Evolutionary conservation across 2,329 filamentous ascomycete genomes (phyloP).

Genomic region (Ascochyta fabae): DNA sequence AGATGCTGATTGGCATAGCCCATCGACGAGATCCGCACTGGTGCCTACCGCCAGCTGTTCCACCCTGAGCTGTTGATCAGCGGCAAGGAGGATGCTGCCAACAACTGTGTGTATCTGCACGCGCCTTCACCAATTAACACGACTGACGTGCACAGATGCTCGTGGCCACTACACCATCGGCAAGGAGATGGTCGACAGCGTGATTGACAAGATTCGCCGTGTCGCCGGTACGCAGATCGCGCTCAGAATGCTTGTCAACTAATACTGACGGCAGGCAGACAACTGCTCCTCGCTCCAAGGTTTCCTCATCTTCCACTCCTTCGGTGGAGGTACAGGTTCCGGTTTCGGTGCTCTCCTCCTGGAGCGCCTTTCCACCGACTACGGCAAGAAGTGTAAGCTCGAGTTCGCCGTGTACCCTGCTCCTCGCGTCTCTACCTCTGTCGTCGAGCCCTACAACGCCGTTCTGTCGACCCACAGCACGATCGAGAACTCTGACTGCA

Average conservation of each 20-base stretch:
- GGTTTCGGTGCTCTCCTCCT: slow-evolving; percentile 75
- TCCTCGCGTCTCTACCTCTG: slow-evolving; percentile 71
- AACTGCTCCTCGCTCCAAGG: slow-evolving; percentile 76
- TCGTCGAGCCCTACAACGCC: slow-evolving; percentile 77
- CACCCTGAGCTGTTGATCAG: slow-evolving; percentile 75
- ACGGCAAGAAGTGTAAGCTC: slow-evolving; percentile 79
- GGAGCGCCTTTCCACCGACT: slow-evolving; percentile 75
- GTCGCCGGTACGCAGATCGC: slow-evolving; percentile 63
- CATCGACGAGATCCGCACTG: slow-evolving; percentile 76
- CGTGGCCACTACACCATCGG: slow-evolving; percentile 78
- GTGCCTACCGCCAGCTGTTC: slow-evolving; percentile 71
- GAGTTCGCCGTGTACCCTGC: slow-evolving; percentile 76
- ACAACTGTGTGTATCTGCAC: slow-evolving; percentile 65
- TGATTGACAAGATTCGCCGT: slow-evolving; percentile 73
- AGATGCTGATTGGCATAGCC: slow-evolving; percentile 52
- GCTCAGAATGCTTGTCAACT: not conserved
- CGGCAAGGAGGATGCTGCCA: slow-evolving; percentile 78
- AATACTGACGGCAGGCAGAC: slow-evolving; percentile 55
- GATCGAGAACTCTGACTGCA: slow-evolving; percentile 79
- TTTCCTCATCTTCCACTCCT: slow-evolving; percentile 78
- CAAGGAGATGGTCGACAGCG: slow-evolving; percentile 76
- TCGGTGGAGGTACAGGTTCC: slow-evolving; percentile 74
- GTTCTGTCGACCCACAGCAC: slow-evolving; percentile 77
- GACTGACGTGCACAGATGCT: slow-evolving; percentile 58
- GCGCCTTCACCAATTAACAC: not conserved